Evolutionary conservation across 1,284 basidiomycete species (phyloP).

Genomic region (Fomitopsis palustris): DNA sequence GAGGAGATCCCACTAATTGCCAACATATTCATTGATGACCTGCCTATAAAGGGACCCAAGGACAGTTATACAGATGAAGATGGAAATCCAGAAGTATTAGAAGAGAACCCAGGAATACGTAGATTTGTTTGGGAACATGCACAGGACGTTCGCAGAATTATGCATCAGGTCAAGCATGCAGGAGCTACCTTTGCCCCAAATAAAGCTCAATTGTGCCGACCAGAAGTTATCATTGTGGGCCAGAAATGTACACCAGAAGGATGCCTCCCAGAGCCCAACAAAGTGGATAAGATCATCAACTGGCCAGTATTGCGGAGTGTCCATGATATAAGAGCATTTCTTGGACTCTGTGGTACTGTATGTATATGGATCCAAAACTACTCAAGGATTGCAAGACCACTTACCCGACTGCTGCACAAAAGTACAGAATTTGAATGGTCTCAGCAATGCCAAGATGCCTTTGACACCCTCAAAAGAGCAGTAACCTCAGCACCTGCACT

Average conservation of each 20-base stretch:
- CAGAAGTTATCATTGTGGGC: conserved; percentile 23
- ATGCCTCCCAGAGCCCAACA: conserved; percentile 19
- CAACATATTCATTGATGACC: conserved; percentile 1
- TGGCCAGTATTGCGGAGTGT: conserved; percentile 16
- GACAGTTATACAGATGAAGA: not conserved
- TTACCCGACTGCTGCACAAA: conserved; percentile 18
- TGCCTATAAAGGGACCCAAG: conserved; percentile 8
- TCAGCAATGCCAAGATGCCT: conserved; percentile 12
- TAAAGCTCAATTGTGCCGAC: conserved; percentile 8
- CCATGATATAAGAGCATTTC: conserved; percentile 28
- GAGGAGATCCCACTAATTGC: conserved; percentile 24
- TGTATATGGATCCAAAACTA: conserved; percentile 29
- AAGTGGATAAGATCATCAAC: conserved; percentile 25
- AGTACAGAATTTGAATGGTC: conserved; percentile 15
- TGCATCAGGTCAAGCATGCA: conserved; percentile 25
- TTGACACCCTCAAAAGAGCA: conserved; percentile 4
- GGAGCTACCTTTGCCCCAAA: conserved; percentile 23
- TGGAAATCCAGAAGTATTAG: not conserved
- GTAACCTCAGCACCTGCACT: conserved; percentile 19
- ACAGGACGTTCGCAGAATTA: conserved; percentile 25
- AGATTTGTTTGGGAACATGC: conserved; percentile 31
- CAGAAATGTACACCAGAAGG: conserved; percentile 25
- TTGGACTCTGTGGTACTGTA: conserved; percentile 18
- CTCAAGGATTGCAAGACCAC: conserved; percentile 20
- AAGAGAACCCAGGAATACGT: conserved; percentile 20